Conservation (phyloP, 148 eudicot species). For the Nepenthes mirabilis region DNA sequence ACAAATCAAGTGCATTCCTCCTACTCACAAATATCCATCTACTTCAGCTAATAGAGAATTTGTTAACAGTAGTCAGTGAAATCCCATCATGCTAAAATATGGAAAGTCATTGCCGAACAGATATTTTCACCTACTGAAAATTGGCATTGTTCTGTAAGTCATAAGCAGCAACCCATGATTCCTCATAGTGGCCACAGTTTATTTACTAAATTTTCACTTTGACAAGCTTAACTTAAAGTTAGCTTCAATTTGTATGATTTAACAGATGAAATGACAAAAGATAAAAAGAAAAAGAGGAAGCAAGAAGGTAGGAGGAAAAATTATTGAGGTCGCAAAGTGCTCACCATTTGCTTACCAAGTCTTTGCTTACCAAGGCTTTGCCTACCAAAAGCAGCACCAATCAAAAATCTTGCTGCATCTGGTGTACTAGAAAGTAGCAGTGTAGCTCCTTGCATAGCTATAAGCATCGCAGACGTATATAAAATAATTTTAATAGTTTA, state of each 20-base stretch:
- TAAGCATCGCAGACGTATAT: conserved; percentile 11
- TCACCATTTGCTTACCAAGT: conserved; percentile 79
- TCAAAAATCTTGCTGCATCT: conserved; percentile 45
- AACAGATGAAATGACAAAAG: not conserved
- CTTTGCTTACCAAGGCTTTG: conserved; percentile 67
- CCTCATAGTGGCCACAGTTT: no score
- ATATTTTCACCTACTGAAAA: no score
- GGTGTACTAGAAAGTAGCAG: conserved; percentile 42
- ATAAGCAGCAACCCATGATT: no score
- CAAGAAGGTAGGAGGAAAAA: not conserved
- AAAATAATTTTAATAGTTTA: not conserved
- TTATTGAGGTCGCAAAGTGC: conserved; percentile 12
- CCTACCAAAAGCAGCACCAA: conserved; percentile 58
- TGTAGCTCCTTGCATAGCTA: conserved; percentile 77
- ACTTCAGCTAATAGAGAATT: no score
- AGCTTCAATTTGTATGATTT: not conserved
- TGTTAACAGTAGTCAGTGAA: no score
- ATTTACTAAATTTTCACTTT: no score
- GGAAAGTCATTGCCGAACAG: no score
- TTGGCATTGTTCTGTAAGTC: no score
- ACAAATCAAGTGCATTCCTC: no score
- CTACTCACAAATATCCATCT: no score
- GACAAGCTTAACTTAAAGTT: no score
- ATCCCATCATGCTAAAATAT: no score
- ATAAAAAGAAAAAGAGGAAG: not conserved